A percentile compares a stretch with the other conserved stretches of the same genome.
phyloP scores from a whole-genome alignment of 352 stramenopile species.

The Phytophthora rubi region DNA sequence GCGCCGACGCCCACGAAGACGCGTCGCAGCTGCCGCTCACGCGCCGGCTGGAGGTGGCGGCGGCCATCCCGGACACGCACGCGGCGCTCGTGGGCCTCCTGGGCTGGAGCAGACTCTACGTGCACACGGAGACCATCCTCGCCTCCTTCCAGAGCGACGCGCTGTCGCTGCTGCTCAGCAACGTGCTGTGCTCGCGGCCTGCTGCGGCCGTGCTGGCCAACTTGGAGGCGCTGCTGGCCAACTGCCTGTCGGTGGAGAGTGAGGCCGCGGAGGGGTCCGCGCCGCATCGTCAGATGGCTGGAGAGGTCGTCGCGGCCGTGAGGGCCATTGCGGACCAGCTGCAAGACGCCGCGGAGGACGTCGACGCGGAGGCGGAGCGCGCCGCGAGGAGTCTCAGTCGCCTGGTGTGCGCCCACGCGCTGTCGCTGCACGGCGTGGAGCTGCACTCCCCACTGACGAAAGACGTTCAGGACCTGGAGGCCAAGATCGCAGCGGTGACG shows the following conservation, averaged over 20 bases:
- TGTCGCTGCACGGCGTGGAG: conserved; percentile 55
- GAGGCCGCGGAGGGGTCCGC: neutral
- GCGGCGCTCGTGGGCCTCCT: conserved; percentile 76
- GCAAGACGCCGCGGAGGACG: conserved; percentile 29
- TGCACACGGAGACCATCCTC: conserved; percentile 70
- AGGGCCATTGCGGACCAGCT: conserved; percentile 35
- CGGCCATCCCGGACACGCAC: conserved; percentile 68
- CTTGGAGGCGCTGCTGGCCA: conserved; percentile 59
- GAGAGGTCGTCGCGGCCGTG: conserved; percentile 49
- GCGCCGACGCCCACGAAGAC: conserved; percentile 8
- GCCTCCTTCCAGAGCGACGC: conserved; percentile 76
- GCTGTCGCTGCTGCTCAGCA: conserved; percentile 63
- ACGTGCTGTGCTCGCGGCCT: conserved; percentile 57
- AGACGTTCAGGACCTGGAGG: conserved; percentile 62
- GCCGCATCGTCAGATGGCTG: conserved; percentile 50
- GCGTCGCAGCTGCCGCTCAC: conserved; percentile 58
- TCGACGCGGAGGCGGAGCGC: conserved; percentile 40
- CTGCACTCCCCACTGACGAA: conserved; percentile 49
- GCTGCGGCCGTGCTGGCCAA: conserved; percentile 56
- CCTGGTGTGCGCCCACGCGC: conserved; percentile 53
- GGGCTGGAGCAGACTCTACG: conserved; percentile 72
- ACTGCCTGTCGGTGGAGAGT: conserved; percentile 61
- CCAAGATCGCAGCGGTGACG: conserved; percentile 43
- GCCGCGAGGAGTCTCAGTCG: conserved; percentile 56
- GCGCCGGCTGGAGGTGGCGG: conserved; percentile 70